Conservation (phyloP, 2,329 filamentous ascomycete genomes). For the Aspergillus aculeatinus region DNA sequence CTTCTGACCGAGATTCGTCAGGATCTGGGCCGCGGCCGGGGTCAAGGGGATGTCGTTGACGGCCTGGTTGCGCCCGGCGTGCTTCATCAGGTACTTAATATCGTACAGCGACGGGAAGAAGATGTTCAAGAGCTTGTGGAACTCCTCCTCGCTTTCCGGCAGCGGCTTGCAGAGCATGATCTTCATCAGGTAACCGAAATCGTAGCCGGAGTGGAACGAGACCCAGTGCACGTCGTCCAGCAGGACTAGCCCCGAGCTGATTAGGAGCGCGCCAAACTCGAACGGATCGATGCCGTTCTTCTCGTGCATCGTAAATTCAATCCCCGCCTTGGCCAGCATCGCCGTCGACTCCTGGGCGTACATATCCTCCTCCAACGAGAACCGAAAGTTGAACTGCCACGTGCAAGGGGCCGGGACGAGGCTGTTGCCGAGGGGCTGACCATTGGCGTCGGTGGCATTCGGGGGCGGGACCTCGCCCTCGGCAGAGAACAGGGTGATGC, state of each 20-base stretch:
- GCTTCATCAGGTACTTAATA: slow-evolving; percentile 95
- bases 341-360: slow-evolving; percentile 94
- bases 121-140: slow-evolving; percentile 81
- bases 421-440: slow-evolving; percentile 52
- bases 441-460: slow-evolving; percentile 56
- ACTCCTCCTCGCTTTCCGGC: slow-evolving; percentile 85
- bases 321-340: slow-evolving; percentile 84
- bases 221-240: slow-evolving; percentile 91
- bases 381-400: slow-evolving; percentile 99
- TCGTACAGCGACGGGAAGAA: slow-evolving; percentile 95
- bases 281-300: slow-evolving; percentile 87
- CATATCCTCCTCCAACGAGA: slow-evolving; percentile 94
- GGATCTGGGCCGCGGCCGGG: slow-evolving; percentile 66
- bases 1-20: slow-evolving; percentile 84
- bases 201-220: slow-evolving; percentile 95
- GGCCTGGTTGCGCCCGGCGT: slow-evolving; percentile 70
- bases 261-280: slow-evolving; percentile 84
- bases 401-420: slow-evolving; percentile 72
- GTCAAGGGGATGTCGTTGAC: slow-evolving; percentile 64
- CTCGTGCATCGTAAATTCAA: slow-evolving; percentile 81
- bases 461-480: slow-evolving; percentile 83
- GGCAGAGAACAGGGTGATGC: slow-evolving; percentile 87
- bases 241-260: slow-evolving; percentile 87
- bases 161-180: slow-evolving; percentile 79
- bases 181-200: slow-evolving; percentile 97